A percentile compares a stretch with the other conserved stretches of the same genome.
Conservation (phyloP, 495 filamentous ascomycete genomes). For the Rhypophila decipiens region DNA sequence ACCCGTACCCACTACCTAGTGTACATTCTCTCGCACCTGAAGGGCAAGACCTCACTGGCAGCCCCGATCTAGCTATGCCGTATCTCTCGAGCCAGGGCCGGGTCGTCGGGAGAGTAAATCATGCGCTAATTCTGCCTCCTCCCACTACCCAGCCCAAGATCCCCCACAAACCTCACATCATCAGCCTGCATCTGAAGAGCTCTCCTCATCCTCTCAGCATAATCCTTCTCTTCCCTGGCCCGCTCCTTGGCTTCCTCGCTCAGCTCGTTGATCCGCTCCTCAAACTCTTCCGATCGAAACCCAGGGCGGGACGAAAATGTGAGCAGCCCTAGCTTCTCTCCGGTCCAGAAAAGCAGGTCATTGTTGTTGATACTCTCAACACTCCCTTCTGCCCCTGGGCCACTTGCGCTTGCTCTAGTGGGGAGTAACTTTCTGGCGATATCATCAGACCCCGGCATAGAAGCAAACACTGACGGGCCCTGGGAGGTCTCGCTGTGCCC, state of each 20-base stretch:
- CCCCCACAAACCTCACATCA: slow-evolving; percentile 71
- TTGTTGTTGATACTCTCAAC: slow-evolving; percentile 42
- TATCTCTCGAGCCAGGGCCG: neutral
- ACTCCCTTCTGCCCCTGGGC: slow-evolving; percentile 10
- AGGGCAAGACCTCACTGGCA: too few species aligned
- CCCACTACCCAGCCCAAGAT: slow-evolving; percentile 50
- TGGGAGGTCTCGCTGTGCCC: slow-evolving; percentile 39
- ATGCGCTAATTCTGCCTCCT: neutral
- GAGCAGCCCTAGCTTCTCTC: slow-evolving; percentile 68
- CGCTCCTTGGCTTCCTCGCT: slow-evolving; percentile 41
- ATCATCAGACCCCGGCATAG: slow-evolving; percentile 48
- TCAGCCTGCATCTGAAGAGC: slow-evolving; percentile 75
- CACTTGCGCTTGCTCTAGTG: slow-evolving; percentile 38
- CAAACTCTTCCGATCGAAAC: slow-evolving; percentile 41
- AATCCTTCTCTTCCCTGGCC: slow-evolving; percentile 45
- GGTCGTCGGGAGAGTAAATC: neutral
- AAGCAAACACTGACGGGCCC: slow-evolving; percentile 38
- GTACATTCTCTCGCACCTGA: too few species aligned
- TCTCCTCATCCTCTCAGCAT: slow-evolving; percentile 62
- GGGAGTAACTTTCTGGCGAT: slow-evolving; percentile 68
- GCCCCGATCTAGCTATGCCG: neutral
- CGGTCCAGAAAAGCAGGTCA: slow-evolving; percentile 74
- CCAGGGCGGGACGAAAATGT: slow-evolving; percentile 50
- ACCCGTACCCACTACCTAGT: neutral
- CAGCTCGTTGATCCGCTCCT: slow-evolving; percentile 31